These are phyloP conservation scores for Suillus subalutaceus DNA, from an alignment of 768 basidiomycete genomes.

Conservation along the genomic window DNA sequence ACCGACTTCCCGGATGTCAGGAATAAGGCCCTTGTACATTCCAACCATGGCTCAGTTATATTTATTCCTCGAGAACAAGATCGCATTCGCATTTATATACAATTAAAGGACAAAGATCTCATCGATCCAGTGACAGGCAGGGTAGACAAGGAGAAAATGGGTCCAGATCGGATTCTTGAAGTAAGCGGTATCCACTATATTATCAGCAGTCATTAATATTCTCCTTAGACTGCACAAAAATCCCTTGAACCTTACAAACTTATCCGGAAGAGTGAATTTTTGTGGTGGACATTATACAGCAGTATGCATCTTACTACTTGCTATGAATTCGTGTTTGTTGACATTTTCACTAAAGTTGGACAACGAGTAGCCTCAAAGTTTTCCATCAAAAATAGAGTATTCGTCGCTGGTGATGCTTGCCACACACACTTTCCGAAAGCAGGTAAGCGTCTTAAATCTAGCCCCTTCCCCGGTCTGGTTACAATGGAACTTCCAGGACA, in stretches of 20 bases:
- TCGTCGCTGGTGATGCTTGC: constrained; percentile 61
- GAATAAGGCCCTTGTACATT: constrained; percentile 50
- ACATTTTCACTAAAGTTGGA: constrained; percentile 40
- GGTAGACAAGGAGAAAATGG: constrained; percentile 41
- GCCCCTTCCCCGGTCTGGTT: background rate
- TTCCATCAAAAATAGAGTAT: constrained; percentile 48
- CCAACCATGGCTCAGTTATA: constrained; percentile 51
- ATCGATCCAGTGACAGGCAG: constrained; percentile 41
- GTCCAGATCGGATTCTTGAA: constrained; percentile 42
- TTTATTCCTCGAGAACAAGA: constrained; percentile 54
- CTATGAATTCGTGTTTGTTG: background rate
- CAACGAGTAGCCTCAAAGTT: constrained; percentile 58
- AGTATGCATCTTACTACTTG: constrained; percentile 31
- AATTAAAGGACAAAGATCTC: constrained; percentile 45
- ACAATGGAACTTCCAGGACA: constrained; percentile 43
- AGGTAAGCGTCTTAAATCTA: constrained; percentile 24
- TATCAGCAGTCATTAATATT: background rate
- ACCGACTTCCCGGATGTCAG: constrained; percentile 60
- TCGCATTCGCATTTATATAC: constrained; percentile 53
- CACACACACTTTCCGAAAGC: constrained; percentile 49
- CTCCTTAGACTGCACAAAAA: constrained; percentile 39
- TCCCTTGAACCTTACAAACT: constrained; percentile 45
- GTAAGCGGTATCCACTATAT: constrained; percentile 20
- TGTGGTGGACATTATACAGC: constrained; percentile 57
- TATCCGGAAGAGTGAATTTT: constrained; percentile 32